Conservation (phyloP, 192 early-diverging fungal species). For the Coemansia sp. region DNA sequence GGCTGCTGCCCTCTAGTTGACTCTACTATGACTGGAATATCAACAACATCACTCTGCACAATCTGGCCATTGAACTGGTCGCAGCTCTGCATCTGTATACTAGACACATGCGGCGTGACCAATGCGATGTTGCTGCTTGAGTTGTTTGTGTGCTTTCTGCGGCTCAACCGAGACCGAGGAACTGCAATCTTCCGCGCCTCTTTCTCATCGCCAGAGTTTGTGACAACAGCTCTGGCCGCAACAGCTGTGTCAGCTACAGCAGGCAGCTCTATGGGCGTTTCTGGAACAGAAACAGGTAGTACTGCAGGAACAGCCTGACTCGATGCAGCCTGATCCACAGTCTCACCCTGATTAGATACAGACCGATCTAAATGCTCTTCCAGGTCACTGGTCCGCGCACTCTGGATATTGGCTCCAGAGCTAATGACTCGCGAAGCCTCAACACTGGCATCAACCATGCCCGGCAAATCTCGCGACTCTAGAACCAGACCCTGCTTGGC, state of each 20-base stretch:
- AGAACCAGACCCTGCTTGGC: not conserved
- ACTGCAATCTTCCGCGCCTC: conserved; percentile 22
- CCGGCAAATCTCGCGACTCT: conserved; percentile 29
- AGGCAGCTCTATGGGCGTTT: not conserved
- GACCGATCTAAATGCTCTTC: not conserved
- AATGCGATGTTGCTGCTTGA: not conserved
- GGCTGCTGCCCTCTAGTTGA: not conserved
- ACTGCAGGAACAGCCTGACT: not conserved
- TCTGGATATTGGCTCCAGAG: conserved; percentile 1
- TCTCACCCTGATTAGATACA: not conserved
- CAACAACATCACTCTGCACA: not conserved
- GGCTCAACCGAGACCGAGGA: conserved; percentile 18
- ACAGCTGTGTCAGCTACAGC: no score
- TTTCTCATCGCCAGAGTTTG: not conserved
- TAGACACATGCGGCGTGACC: not conserved
- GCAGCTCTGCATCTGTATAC: no score
- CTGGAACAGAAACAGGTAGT: not conserved
- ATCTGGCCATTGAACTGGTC: not conserved
- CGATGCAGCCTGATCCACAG: not conserved
- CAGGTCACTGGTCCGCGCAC: not conserved
- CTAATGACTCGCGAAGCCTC: conserved; percentile 18
- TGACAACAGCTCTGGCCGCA: no score
- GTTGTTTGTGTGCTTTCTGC: not conserved
- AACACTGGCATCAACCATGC: conserved; percentile 38
- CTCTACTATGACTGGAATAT: not conserved